Conservation (phyloP, 352 stramenopile genomes). For the Elongisporangium prolatum region DNA sequence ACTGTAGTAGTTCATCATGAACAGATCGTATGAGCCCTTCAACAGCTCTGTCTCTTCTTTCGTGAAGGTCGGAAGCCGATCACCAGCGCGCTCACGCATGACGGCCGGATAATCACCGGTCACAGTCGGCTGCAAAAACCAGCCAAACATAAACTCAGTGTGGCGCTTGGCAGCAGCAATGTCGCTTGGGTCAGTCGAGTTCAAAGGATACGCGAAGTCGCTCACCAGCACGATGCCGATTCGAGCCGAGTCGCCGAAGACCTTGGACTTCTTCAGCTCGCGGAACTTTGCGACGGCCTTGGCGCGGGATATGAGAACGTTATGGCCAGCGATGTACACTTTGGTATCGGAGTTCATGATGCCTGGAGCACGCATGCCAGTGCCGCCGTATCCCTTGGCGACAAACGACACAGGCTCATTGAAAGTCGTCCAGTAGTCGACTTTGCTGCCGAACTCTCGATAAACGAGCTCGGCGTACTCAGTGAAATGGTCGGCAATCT, state of each 20-base stretch:
- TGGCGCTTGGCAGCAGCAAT: slow-evolving; percentile 58
- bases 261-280: slow-evolving; percentile 17
- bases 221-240: slow-evolving; percentile 89
- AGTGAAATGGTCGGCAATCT: slow-evolving; percentile 45
- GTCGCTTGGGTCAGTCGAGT: slow-evolving; percentile 32
- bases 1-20: slow-evolving; percentile 93
- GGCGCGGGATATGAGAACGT: slow-evolving; percentile 88
- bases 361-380: slow-evolving; percentile 33
- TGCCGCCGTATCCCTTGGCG: slow-evolving; percentile 27
- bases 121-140: slow-evolving; percentile 87
- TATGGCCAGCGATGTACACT: slow-evolving; percentile 52
- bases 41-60: slow-evolving; percentile 53
- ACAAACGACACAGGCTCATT: slow-evolving; percentile 88
- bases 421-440: slow-evolving; percentile 92
- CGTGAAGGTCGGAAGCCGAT: slow-evolving; percentile 85
- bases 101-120: slow-evolving; percentile 84
- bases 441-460: slow-evolving; percentile 87
- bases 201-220: slow-evolving; percentile 67
- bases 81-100: slow-evolving; percentile 74
- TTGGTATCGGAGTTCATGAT: slow-evolving; percentile 24
- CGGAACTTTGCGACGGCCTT: slow-evolving; percentile 76
- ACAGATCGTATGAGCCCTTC: slow-evolving; percentile 81
- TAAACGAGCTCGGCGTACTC: slow-evolving; percentile 82
- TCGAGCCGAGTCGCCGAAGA: slow-evolving; percentile 35
- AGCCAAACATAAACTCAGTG: slow-evolving; percentile 85